A percentile compares a stretch with the other conserved stretches of the same genome.
These are phyloP conservation scores for Mediolabrus comicus DNA, from an alignment of 108 stramenopile species.

Conservation along the genomic window DNA sequence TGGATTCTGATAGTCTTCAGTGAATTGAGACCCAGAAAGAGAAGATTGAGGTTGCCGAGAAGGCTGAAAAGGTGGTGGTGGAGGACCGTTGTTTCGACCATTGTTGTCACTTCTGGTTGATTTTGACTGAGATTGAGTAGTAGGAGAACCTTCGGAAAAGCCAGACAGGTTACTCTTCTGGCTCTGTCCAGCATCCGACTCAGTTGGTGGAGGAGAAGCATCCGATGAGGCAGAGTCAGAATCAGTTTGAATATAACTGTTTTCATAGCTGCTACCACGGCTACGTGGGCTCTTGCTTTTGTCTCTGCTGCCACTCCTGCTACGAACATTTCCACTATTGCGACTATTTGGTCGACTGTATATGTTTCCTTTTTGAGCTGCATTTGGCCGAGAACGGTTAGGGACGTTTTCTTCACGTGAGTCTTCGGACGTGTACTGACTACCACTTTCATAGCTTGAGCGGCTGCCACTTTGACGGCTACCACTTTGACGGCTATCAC, in stretches of 20 bases:
- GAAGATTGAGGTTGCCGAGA: neutral
- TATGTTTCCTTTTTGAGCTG: too few relatives aligned
- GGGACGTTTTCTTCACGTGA: neutral
- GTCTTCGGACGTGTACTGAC: neutral
- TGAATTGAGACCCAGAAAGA: neutral
- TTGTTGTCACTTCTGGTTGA: neutral
- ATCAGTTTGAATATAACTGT: neutral
- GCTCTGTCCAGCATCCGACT: neutral
- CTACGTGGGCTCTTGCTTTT: neutral
- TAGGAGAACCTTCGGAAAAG: neutral
- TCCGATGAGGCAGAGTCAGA: neutral
- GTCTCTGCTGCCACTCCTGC: neutral
- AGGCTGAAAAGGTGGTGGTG: constrained; percentile 26
- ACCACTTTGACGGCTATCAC: neutral
- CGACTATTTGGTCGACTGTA: too few relatives aligned
- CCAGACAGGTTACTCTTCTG: neutral
- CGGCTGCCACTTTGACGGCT: neutral
- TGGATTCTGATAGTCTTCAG: neutral
- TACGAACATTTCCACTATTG: too few relatives aligned
- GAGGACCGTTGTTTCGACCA: constrained; percentile 2
- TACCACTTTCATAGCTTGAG: neutral
- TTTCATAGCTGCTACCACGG: neutral
- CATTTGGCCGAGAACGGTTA: neutral
- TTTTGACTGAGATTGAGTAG: neutral
- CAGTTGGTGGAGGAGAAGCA: neutral